A percentile compares a stretch with the other conserved stretches of the same genome.
phyloP scores from a whole-genome alignment of 1,284 basidiomycete genomes.

The Melampsora americana region DNA sequence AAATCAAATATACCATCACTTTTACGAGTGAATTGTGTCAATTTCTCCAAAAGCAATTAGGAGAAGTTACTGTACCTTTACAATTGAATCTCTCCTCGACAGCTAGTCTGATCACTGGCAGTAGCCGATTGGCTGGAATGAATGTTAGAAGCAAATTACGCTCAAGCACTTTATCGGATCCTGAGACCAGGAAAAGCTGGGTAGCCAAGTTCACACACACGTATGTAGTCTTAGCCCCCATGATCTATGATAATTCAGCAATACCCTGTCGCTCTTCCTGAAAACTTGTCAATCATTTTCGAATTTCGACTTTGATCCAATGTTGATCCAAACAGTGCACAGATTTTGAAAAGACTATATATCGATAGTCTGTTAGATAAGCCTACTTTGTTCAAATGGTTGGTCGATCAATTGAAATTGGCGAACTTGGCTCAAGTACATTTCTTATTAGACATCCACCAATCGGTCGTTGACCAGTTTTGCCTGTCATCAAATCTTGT shows the following conservation, averaged over 20 bases:
- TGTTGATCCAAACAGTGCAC: neutral
- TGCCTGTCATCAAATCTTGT: slow-evolving; percentile 43
- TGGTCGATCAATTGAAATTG: slow-evolving; percentile 70
- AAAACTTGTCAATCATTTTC: slow-evolving; percentile 22
- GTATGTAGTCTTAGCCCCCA: slow-evolving; percentile 55
- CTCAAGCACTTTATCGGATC: slow-evolving; percentile 67
- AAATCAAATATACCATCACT: slow-evolving; percentile 37
- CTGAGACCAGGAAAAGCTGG: slow-evolving; percentile 70
- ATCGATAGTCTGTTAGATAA: slow-evolving; percentile 77
- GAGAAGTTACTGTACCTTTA: slow-evolving; percentile 75
- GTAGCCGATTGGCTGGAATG: slow-evolving; percentile 21
- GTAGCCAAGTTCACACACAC: slow-evolving; percentile 75
- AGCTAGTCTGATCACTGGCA: slow-evolving; percentile 20
- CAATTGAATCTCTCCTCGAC: slow-evolving; percentile 63
- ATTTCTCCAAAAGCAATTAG: slow-evolving; percentile 82
- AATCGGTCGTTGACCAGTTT: slow-evolving; percentile 32
- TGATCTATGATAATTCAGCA: slow-evolving; percentile 47
- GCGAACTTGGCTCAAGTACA: slow-evolving; percentile 80
- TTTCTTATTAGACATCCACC: slow-evolving; percentile 60
- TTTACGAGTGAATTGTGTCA: slow-evolving; percentile 36
- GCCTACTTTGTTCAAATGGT: slow-evolving; percentile 74
- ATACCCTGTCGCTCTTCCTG: slow-evolving; percentile 26
- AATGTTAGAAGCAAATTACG: slow-evolving; percentile 74
- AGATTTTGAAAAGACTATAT: slow-evolving; percentile 62
- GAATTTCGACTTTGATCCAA: slow-evolving; percentile 45